Base-by-base conservation (phyloP, 495 filamentous ascomycete genomes). In the Annulohypoxylon nitens region DNA sequence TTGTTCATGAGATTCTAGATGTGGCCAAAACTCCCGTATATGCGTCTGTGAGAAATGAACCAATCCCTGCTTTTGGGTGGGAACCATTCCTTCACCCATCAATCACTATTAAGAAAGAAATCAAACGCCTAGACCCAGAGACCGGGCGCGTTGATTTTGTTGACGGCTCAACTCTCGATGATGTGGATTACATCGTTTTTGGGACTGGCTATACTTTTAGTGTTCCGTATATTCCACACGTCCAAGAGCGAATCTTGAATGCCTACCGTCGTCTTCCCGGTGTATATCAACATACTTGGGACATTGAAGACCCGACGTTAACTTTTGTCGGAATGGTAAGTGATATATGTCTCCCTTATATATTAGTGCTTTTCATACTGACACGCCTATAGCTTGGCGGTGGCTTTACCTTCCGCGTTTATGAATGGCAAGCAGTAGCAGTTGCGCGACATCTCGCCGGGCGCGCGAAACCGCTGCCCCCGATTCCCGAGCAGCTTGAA, bases 361-460 rank as follows among this genome's bases (percentile, higher is more conserved):
- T 20, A 48, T 45, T 23, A 12, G 12, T 41, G 16, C 9, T 64
- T 43, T n/a, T 43, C 39, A n/a, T 43, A 4, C 39, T 43, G 4
- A 43, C 5, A 43, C 1, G 0, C 12, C 39, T n/a, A n/a, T 43
- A 85, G 66, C 82, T 88, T 11, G 84, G 83, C 18, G 87, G 84
- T 8, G 88, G 85, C 0, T 80, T 90, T n/a, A 89, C 86, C 3
- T 88, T 90, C 79, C 84, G 84, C 23, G 81, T 88, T 1, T 89
- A 87, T 58, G 88, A 90, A 78, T 89, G 86, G 85, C 88, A 90
- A 75, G 88, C 88, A 12, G 87, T 89, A 1, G 83, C 85, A 0
- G 84, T 85, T 0, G 88, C 88, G 0, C 85, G 88, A 4, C 81
- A 87, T 5, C 78, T 89, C 1, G 85, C 88, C 0, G 88, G 88